A percentile compares a stretch with the other conserved stretches of the same genome.
These are phyloP conservation scores for Cyclocybe cylindracea DNA, from an alignment of 768 basidiomycete species.

Conservation along the genomic window DNA sequence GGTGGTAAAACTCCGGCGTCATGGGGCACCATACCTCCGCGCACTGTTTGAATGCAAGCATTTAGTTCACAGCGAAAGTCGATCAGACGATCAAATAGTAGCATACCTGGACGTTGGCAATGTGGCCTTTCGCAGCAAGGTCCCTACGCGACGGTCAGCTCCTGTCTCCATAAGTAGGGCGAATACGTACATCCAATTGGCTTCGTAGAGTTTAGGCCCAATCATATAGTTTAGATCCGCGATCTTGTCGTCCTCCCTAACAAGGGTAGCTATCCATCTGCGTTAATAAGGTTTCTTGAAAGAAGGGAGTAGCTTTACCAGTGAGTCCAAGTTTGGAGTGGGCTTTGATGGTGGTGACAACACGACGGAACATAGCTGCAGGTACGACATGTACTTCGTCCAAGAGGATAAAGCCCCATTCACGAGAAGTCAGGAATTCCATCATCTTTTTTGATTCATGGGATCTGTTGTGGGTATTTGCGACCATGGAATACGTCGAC, in stretches of 20 bases:
- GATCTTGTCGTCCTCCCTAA: conserved; percentile 99
- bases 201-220: conserved; percentile 98
- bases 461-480: conserved; percentile 97
- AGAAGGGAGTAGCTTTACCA: conserved; percentile 47
- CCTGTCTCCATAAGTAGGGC: conserved; percentile 4
- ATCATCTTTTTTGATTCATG: conserved; percentile 99
- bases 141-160: conserved; percentile 50
- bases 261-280: conserved; percentile 76
- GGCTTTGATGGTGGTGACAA: conserved; percentile 98
- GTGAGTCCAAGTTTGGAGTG: conserved; percentile 98
- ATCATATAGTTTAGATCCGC: conserved; percentile 99
- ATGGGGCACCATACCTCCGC: conserved; percentile 99
- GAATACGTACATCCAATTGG: conserved; percentile 87
- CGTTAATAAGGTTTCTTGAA: neutral
- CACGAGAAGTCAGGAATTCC: conserved; percentile 97
- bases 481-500: conserved; percentile 99
- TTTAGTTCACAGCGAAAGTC: neutral
- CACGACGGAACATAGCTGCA: conserved; percentile 96
- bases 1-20: conserved; percentile 99
- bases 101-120: conserved; percentile 97
- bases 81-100: neutral
- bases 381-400: conserved; percentile 99
- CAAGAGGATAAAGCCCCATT: conserved; percentile 97
- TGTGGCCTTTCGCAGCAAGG: conserved; percentile 97
- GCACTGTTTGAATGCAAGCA: conserved; percentile 55